A percentile compares a stretch with the other conserved stretches of the same genome.
These are phyloP conservation scores for Zygosaccharomyces bailii DNA, from an alignment of 805 yeast species.

Conservation along the genomic window DNA sequence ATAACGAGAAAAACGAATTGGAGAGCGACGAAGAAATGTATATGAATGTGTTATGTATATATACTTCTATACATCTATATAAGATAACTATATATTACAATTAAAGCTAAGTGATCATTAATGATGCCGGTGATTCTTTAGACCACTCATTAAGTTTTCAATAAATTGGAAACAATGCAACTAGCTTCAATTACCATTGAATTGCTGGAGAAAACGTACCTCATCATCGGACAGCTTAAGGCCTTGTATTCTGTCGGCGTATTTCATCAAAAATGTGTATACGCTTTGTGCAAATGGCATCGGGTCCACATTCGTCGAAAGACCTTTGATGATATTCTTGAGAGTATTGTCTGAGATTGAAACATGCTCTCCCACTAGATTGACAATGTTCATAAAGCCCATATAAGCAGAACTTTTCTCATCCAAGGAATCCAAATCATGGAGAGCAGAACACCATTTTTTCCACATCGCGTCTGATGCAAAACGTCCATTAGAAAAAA, in stretches of 20 bases:
- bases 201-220: slow-evolving; percentile 28
- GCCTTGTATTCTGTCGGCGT: slow-evolving; percentile 23
- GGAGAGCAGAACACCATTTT: slow-evolving; percentile 70
- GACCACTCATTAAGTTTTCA: no score
- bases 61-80: slow-evolving; percentile 1
- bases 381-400: slow-evolving; percentile 74
- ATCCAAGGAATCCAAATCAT: slow-evolving; percentile 67
- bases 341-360: slow-evolving; percentile 23
- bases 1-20: no score
- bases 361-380: slow-evolving; percentile 22
- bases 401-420: slow-evolving; percentile 85
- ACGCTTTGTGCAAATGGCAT: slow-evolving; percentile 31
- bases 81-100: slow-evolving; percentile 5
- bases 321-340: slow-evolving; percentile 28
- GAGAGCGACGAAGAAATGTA: no score
- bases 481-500: slow-evolving; percentile 47
- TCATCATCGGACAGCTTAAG: slow-evolving; percentile 24
- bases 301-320: slow-evolving; percentile 31
- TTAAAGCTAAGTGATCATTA: slow-evolving; percentile 1
- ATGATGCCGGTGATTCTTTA: no score
- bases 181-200: slow-evolving; percentile 13
- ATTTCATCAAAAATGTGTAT: slow-evolving; percentile 26
- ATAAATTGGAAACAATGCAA: neutral
- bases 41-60: neutral
- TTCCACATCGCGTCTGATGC: slow-evolving; percentile 42